phyloP scores from a whole-genome alignment of 345 rosid genomes.

The Odontarrhena argentea region DNA sequence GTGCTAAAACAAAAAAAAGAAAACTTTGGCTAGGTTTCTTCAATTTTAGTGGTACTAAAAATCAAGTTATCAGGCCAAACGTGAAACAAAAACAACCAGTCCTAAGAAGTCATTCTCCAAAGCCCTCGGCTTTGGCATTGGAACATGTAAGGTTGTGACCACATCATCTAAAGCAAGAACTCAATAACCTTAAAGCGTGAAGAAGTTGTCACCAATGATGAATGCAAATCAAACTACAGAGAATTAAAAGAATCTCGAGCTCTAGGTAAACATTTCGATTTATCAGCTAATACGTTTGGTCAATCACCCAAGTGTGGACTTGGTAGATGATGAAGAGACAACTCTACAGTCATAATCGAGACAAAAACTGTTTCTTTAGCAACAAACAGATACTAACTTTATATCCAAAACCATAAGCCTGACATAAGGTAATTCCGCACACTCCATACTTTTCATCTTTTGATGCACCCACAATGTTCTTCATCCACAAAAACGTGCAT shows the following conservation, averaged over 20 bases:
- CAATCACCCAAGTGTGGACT: background rate
- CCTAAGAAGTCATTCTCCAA: background rate
- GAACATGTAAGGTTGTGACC: background rate
- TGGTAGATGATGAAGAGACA: background rate
- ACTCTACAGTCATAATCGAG: background rate
- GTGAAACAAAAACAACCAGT: no score
- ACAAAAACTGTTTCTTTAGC: background rate
- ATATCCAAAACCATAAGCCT: constrained; percentile 22
- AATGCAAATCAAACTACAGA: background rate
- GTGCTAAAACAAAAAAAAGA: no score
- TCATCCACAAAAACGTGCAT: constrained; percentile 28
- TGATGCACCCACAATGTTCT: constrained; percentile 29
- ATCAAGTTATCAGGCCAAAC: no score
- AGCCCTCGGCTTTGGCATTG: background rate
- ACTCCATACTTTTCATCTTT: constrained; percentile 13
- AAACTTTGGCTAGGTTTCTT: no score
- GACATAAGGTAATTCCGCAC: background rate
- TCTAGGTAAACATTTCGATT: background rate
- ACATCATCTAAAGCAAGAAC: no score
- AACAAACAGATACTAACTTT: constrained; percentile 4
- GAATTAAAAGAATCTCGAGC: background rate
- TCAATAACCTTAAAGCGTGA: no score
- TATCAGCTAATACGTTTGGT: constrained; percentile 2
- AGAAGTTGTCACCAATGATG: background rate
- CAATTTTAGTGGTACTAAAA: no score